Percentiles rank a stretch among this genome's conserved stretches.
Evolutionary conservation across 1,139 yeast species (phyloP).

Genomic region (Citeromyces siamensis): DNA sequence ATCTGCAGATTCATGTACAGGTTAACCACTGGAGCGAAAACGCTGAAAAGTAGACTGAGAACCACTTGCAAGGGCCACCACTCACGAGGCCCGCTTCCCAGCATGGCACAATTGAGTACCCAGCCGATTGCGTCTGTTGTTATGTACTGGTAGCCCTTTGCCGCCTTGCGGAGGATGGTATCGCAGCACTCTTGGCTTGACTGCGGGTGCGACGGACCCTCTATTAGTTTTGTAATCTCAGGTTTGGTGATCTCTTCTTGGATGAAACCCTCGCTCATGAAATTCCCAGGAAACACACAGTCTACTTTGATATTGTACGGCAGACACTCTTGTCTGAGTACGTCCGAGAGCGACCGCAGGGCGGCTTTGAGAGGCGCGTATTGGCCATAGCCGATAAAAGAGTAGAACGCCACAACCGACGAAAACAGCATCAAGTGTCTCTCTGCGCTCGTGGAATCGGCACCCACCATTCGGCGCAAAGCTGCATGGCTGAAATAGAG

Average conservation of each 20-base stretch:
- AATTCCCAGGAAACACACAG: conserved; percentile 79
- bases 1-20: conserved; percentile 45
- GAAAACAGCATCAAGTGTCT: conserved; percentile 70
- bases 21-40: conserved; percentile 55
- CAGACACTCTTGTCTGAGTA: conserved; percentile 70
- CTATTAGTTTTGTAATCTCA: conserved; percentile 65
- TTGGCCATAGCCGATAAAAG: conserved; percentile 84
- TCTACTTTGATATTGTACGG: conserved; percentile 52
- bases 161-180: conserved; percentile 41
- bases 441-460: conserved; percentile 13
- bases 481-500: conserved; percentile 57
- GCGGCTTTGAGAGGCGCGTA: conserved; percentile 90
- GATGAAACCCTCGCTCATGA: conserved; percentile 75
- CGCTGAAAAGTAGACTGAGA: conserved; percentile 33
- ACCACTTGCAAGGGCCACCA: conserved; percentile 43
- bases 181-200: conserved; percentile 56
- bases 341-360: conserved; percentile 57
- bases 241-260: conserved; percentile 85
- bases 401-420: conserved; percentile 71
- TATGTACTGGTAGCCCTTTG: conserved; percentile 58
- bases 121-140: conserved; percentile 84
- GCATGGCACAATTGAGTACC: conserved; percentile 54
- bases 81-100: conserved; percentile 62
- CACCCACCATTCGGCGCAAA: conserved; percentile 30
- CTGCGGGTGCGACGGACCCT: conserved; percentile 73